Evolutionary conservation across 2,329 filamentous ascomycete genomes (phyloP).

Genomic region (Colletotrichum musicola): DNA sequence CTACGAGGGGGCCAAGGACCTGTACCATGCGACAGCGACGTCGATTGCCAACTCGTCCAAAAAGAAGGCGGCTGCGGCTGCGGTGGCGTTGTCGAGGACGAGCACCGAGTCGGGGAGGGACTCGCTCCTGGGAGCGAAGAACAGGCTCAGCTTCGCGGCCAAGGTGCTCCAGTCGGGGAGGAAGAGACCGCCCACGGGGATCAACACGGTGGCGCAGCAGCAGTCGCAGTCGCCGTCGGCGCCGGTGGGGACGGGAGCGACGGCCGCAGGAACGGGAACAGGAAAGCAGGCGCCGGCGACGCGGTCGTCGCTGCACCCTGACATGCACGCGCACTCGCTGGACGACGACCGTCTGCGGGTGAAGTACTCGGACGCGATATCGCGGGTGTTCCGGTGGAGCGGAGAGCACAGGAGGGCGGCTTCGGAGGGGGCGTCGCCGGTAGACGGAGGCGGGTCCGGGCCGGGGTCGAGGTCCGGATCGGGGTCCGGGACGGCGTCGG

Average conservation of each 20-base stretch:
- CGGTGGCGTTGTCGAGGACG: background rate
- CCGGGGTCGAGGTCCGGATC: background rate
- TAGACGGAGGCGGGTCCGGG: slow-evolving; percentile 7
- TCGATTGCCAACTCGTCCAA: slow-evolving; percentile 40
- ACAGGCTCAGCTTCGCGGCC: slow-evolving; percentile 34
- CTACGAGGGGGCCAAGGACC: slow-evolving; percentile 39
- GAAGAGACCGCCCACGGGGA: slow-evolving; percentile 34
- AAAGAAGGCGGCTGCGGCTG: slow-evolving; percentile 3
- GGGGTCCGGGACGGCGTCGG: slow-evolving; percentile 5
- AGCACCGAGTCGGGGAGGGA: slow-evolving; percentile 19
- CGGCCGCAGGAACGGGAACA: no score
- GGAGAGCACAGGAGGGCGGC: slow-evolving; percentile 32
- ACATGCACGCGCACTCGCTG: slow-evolving; percentile 25
- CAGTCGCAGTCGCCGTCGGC: background rate
- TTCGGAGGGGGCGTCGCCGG: slow-evolving; percentile 16
- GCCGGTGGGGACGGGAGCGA: no score
- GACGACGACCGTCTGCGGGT: slow-evolving; percentile 34
- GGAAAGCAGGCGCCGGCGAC: background rate
- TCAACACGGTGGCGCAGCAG: slow-evolving; percentile 16
- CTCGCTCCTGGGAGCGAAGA: slow-evolving; percentile 8
- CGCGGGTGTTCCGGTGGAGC: slow-evolving; percentile 35
- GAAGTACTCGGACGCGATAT: slow-evolving; percentile 36
- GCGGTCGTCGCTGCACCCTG: slow-evolving; percentile 5
- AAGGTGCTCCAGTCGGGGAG: slow-evolving; percentile 36
- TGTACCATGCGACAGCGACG: slow-evolving; percentile 44